These are phyloP conservation scores for Fusarium sarcochroum DNA, from an alignment of 2,329 filamentous ascomycete species.

Conservation along the genomic window DNA sequence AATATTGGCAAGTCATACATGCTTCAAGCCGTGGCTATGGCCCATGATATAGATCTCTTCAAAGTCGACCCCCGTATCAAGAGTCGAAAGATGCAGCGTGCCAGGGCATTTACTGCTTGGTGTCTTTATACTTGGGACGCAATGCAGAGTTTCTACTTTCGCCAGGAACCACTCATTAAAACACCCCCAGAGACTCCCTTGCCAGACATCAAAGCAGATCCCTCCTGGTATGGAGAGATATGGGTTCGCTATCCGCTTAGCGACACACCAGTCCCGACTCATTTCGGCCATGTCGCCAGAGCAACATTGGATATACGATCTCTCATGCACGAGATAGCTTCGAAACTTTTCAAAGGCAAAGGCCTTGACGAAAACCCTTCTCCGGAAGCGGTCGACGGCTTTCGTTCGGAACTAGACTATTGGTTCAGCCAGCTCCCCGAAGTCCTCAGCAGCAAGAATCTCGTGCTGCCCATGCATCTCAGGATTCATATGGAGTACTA, in stretches of 20 bases:
- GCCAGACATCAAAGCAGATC: background rate
- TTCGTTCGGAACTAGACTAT: background rate
- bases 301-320: background rate
- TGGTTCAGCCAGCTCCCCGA: background rate
- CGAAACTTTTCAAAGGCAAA: background rate
- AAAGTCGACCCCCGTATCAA: background rate
- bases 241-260: background rate
- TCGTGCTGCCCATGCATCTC: background rate
- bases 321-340: background rate
- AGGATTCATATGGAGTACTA: background rate
- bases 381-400: background rate
- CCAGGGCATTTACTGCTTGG: conserved; percentile 1
- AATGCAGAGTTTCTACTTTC: background rate
- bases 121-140: background rate
- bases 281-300: background rate
- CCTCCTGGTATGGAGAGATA: background rate
- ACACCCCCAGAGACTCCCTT: background rate
- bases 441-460: background rate
- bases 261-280: background rate
- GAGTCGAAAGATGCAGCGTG: background rate
- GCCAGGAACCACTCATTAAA: background rate
- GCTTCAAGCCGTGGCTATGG: conserved; percentile 2
- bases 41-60: background rate
- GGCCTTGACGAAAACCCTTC: background rate
- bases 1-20: conserved; percentile 4